Conservation (phyloP, 345 rosid genomes). For the Alliaria petiolata region DNA sequence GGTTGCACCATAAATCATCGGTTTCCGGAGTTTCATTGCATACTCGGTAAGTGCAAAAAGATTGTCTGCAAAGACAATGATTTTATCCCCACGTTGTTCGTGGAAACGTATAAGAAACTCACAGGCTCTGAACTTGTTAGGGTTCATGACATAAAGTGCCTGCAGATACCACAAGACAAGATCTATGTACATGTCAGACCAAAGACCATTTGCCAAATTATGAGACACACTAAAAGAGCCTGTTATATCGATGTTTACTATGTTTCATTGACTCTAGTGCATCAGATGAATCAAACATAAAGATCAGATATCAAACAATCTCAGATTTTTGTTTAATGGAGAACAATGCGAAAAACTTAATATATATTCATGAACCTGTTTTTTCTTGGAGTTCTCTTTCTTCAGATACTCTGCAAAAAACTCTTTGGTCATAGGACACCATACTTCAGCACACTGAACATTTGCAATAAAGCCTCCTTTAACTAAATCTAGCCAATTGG, state of each 20-base stretch:
- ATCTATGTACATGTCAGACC: conserved; percentile 16
- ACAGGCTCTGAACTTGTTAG: conserved; percentile 94
- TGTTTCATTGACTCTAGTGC: background rate
- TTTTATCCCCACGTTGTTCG: conserved; percentile 93
- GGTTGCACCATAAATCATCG: conserved; percentile 99
- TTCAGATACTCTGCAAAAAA: conserved; percentile 92
- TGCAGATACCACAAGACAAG: conserved; percentile 32
- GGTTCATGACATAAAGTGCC: conserved; percentile 99
- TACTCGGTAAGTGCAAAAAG: conserved; percentile 91
- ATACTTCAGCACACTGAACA: conserved; percentile 98
- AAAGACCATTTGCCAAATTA: background rate
- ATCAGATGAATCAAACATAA: background rate
- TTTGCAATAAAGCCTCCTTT: conserved; percentile 97
- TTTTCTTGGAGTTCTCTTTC: conserved; percentile 94
- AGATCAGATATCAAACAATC: too few species aligned
- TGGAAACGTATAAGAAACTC: conserved; percentile 91
- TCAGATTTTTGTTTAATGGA: background rate
- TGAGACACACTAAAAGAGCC: too few species aligned
- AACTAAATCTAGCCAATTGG: conserved; percentile 98
- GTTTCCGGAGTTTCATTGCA: conserved; percentile 89
- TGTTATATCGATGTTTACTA: too few species aligned
- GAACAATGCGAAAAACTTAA: background rate
- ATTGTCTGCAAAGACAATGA: conserved; percentile 94
- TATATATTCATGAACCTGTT: conserved; percentile 57
- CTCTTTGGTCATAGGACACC: conserved; percentile 99